phyloP scores from a whole-genome alignment of 1,284 basidiomycete species.

The Trametes hirsuta region DNA sequence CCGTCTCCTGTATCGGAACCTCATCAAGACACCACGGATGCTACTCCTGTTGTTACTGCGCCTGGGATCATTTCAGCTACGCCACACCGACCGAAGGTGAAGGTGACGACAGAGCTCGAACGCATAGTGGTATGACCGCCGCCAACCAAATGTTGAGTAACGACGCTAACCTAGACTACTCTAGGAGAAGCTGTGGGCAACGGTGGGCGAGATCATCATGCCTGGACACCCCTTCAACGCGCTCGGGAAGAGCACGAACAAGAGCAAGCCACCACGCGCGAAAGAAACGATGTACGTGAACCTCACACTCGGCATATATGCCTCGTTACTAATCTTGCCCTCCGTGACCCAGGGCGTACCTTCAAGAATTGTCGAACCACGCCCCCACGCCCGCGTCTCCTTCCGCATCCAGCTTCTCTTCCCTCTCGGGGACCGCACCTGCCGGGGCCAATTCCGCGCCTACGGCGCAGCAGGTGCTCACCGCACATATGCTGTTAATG shows the following conservation, averaged over 20 bases:
- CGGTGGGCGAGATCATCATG: slow-evolving; percentile 65
- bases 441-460: slow-evolving; percentile 34
- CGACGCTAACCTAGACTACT: background rate
- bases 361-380: slow-evolving; percentile 46
- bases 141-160: background rate
- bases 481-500: slow-evolving; percentile 62
- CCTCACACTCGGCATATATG: slow-evolving; percentile 24
- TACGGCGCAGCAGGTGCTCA: slow-evolving; percentile 69
- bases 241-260: slow-evolving; percentile 25
- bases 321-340: background rate
- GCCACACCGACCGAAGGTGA: slow-evolving; percentile 39
- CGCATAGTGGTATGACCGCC: slow-evolving; percentile 53
- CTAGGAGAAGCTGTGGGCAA: slow-evolving; percentile 70
- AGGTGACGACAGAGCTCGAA: slow-evolving; percentile 59
- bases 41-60: no score
- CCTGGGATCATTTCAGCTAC: background rate
- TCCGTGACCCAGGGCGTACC: slow-evolving; percentile 47
- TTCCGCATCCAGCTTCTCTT: slow-evolving; percentile 49
- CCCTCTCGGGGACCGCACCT: slow-evolving; percentile 38
- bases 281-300: slow-evolving; percentile 67
- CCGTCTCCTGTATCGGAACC: slow-evolving; percentile 1
- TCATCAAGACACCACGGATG: background rate
- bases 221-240: slow-evolving; percentile 52
- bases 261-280: slow-evolving; percentile 46
- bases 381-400: slow-evolving; percentile 43